Evolutionary conservation across 2,329 filamentous ascomycete genomes (phyloP).

Genomic region (Aspergillus unguis): DNA sequence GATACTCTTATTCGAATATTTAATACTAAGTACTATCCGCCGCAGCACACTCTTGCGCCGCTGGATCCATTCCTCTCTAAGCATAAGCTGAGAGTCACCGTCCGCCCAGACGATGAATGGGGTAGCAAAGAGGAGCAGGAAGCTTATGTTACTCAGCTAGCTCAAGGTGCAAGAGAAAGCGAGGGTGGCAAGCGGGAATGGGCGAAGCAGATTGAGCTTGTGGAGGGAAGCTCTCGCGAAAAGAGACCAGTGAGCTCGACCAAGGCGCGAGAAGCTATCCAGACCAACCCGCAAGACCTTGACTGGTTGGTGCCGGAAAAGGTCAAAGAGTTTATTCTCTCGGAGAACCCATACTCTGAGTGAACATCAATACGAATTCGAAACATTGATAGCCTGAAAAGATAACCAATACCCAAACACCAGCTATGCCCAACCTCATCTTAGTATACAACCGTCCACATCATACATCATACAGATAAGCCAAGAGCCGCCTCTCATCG

Average conservation of each 20-base stretch:
- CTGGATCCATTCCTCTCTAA: constrained; percentile 42
- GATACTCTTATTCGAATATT: constrained; percentile 50
- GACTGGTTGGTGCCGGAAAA: constrained; percentile 34
- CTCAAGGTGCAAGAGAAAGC: constrained; percentile 34
- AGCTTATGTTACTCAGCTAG: constrained; percentile 36
- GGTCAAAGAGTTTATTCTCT: constrained; percentile 34
- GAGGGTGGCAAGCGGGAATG: constrained; percentile 42
- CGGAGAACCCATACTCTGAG: constrained; percentile 30
- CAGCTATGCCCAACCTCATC: neutral
- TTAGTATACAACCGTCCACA: neutral
- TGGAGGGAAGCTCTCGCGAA: constrained; percentile 36
- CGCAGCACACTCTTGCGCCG: constrained; percentile 41
- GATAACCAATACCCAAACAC: constrained; percentile 3
- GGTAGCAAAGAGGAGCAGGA: constrained; percentile 38
- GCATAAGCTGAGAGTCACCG: constrained; percentile 45
- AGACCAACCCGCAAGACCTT: constrained; percentile 30
- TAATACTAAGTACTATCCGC: constrained; percentile 49
- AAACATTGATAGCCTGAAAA: neutral
- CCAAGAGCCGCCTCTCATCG: no score
- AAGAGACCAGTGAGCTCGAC: constrained; percentile 44
- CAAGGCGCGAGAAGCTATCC: constrained; percentile 37
- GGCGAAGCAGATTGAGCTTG: constrained; percentile 42
- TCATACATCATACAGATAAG: neutral
- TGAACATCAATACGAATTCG: neutral
- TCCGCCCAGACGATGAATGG: constrained; percentile 43